Evolutionary conservation across 139 green algal genomes (phyloP), one percentile per base, ranked within the genome.

Genomic region (Asterochloris erici): DNA sequence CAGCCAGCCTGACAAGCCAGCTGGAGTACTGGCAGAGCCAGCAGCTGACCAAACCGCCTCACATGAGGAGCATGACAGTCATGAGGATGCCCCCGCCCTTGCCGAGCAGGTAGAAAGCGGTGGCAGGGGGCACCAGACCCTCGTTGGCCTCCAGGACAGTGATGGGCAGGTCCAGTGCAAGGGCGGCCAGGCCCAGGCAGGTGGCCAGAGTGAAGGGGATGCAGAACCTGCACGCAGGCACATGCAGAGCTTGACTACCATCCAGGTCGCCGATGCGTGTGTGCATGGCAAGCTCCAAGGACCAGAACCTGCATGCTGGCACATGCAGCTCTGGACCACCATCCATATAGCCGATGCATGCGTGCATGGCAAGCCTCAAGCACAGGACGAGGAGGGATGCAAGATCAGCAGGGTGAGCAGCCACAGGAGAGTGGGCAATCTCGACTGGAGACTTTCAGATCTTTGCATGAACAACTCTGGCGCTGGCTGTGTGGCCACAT

Each of bases 161-260:
- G 76, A 98, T 84, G 63, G 95, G 95, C 77, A 98, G 90, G 82
- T 96, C 94, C 68, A 98, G 89, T 19, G 95, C 95, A 24, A 93
- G 83, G 12, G 93, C 91, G 63, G 88, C 94, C 15, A 98, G 90
- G 60, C 95, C 95, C 77, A 98, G 88, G 82, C 93, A 90, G 68
- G 95, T 98, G 62, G 95, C 95, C 81, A 98, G 90, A 15, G 95
- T 94, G 90, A 98, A 98, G 71, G 95, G 95, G 82, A 98, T 95
- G 79, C 93, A 93, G 89, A 98, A 98, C 95, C 95, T 97, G 85
- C 92, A 95, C 24, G 15, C 47, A 0, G 21, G 28, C 70, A 38
- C 16, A 79, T 14, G 15, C 11, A 64, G n/a, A n/a, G n/a, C n/a
- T n/a, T n/a, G 47, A 63, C 19, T 76, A 77, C 11, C 21, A 63